Conservation (phyloP, 345 rosid species). For the Atalantia buxifolia region DNA sequence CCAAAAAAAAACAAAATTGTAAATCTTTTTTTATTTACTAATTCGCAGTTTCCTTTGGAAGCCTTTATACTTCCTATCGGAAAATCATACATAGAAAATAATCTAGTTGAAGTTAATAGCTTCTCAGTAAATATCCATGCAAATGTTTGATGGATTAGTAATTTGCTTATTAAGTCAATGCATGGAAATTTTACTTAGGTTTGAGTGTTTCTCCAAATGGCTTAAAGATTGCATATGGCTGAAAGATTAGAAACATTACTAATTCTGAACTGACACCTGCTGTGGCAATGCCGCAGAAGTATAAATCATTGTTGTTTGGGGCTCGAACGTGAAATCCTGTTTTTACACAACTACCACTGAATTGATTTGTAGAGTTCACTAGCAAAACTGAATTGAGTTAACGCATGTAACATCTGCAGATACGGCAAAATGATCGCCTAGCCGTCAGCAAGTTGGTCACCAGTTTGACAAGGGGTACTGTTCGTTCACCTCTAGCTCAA, state of each 20-base stretch:
- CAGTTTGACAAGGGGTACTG: constrained; percentile 91
- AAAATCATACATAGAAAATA: background rate
- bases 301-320: background rate
- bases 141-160: background rate
- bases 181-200: background rate
- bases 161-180: background rate
- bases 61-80: background rate
- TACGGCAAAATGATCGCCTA: constrained; percentile 86
- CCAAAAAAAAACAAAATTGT: background rate
- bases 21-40: background rate
- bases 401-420: constrained; percentile 43
- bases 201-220: background rate
- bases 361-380: background rate
- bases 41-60: background rate
- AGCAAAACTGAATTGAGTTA: background rate
- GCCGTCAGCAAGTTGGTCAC: constrained; percentile 92
- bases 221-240: no score
- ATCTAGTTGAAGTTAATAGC: background rate
- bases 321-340: background rate
- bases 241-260: background rate
- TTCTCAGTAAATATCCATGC: background rate
- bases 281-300: background rate
- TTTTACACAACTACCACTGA: background rate
- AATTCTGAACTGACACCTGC: background rate
- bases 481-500: constrained; percentile 95